Base-by-base conservation (phyloP, 345 rosid species). In the Trapa incisa region DNA sequence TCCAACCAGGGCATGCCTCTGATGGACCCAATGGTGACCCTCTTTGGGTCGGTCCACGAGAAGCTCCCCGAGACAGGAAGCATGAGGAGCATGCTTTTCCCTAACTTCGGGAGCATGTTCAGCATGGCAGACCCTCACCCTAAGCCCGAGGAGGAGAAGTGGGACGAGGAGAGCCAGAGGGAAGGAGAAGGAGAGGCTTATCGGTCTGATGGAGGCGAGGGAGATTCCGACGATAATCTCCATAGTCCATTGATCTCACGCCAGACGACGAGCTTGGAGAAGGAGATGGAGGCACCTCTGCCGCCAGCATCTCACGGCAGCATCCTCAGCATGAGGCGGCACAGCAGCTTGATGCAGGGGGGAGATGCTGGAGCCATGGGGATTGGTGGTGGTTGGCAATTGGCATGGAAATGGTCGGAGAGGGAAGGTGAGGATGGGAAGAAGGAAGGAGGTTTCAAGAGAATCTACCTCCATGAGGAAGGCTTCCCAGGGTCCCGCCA, bases 311-410 rank as follows among this genome's bases (percentile, higher is more conserved):
- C 29, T 22, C 29, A 22, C 29, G 29, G 29, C 29, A 89, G 96
- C 72, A 75, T 79, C 65, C 58, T 85, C n/a, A 81, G 88, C 84
- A 83, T 87, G 88, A 81, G 99, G 65, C 84, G 80, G 15, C 88
- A 83, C 69, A 87, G 96, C 77, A 91, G 87, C 14, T 89, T 94
- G 11, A 68, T 78, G 72, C 86, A 84, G 68, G 96, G 88, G 45
- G 68, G 68, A 38, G 91, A 79, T 60, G 88, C 69, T 32, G 74
- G 85, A 42, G 74, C 88, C 52, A 80, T 91, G 47, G 99, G 97
- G 32, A 91, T 94, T 43, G 99, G 99, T 48, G 92, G 97, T 33
- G 97, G 97, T 38, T 94, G 99, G 99, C 96, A 89, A 75, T 79
- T 94, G 86, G 97, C 97, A 6, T 94, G 91, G 79, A 86, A 90